Evolutionary conservation across 306 rosid genomes (phyloP), one percentile per base, ranked within the genome.

Genomic region (Fragaria vesca): DNA sequence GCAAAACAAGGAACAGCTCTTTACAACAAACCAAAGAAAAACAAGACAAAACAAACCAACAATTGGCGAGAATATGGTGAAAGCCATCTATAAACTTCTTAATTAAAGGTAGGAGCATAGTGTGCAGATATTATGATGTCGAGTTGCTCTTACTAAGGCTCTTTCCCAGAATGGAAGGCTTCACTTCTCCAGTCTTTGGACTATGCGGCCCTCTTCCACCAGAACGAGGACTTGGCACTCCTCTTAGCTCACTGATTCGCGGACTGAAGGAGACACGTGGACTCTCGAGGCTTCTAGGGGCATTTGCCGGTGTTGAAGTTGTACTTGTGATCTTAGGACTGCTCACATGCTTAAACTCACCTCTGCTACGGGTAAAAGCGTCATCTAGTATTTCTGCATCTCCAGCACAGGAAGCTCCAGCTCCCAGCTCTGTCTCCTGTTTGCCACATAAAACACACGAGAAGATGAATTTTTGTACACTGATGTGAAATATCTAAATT

Each of bases 361-460:
- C 97, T 6, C 98, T 89, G 83, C 99, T 95, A 87, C 98, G 83
- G 10, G 99, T 93, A 63, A 95, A 84, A 46, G 88, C 91, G 51
- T 91, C 99, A 72, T 95, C 99, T 66, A 95, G 60, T 58, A 95
- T 88, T 82, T 95, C 99, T 17, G 88, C 88, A 69, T 91, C 99
- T 48, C 84, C 96, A 47, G 83, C 81, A 12, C 72, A 69, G 6
- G 97, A 77, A 54, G 89, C 90, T 63, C 91, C 89, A 36, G 78
- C 87, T 10, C 93, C 97, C 26, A 94, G 69, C 71, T 93, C 98
- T 21, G 93, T 82, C 71, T 90, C 97, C 99, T 95, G 93, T 79
- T 83, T 26, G 40, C 12, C 32, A 80, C 26, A 81, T 11, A 61
- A 79, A 4, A 72, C 63, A 75, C 34, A 9, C 36, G 42, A n/a